phyloP scores from a whole-genome alignment of 192 early-diverging fungal species.

The Spizellomyces sp. region DNA sequence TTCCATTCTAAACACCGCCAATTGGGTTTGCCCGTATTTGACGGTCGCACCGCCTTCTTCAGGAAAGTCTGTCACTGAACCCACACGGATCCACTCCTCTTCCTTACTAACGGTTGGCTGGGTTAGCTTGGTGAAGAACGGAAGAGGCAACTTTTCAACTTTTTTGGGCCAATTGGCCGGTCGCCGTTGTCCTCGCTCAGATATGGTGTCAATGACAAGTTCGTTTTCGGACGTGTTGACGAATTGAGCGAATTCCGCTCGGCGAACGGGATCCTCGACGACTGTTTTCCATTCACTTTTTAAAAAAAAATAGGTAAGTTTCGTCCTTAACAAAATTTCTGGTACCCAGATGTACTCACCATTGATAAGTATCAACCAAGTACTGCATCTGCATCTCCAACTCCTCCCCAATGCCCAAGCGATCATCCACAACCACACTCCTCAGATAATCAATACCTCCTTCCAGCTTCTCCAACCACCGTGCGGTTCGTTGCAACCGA shows the following conservation, averaged over 20 bases:
- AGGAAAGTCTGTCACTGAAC: slow-evolving; percentile 41
- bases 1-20: slow-evolving; percentile 56
- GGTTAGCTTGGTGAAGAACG: neutral
- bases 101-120: neutral
- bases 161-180: slow-evolving; percentile 59
- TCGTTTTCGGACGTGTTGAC: slow-evolving; percentile 55
- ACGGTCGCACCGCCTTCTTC: slow-evolving; percentile 53
- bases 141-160: neutral
- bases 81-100: slow-evolving; percentile 43
- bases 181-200: slow-evolving; percentile 50
- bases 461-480: slow-evolving; percentile 68
- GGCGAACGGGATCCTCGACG: slow-evolving; percentile 56
- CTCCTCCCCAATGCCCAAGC: slow-evolving; percentile 64
- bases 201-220: slow-evolving; percentile 51
- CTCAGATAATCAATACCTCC: slow-evolving; percentile 69
- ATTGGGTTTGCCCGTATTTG: slow-evolving; percentile 63
- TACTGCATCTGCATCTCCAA: slow-evolving; percentile 69
- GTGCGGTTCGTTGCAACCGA: slow-evolving; percentile 60
- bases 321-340: neutral
- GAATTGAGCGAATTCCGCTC: slow-evolving; percentile 64
- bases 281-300: slow-evolving; percentile 65
- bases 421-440: slow-evolving; percentile 63
- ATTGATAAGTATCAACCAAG: slow-evolving; percentile 56
- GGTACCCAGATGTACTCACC: too few relatives aligned
- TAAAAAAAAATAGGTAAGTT: neutral